Percentiles rank a stretch among this genome's conserved stretches.
Evolutionary conservation across 371 early-diverging fungal species (phyloP).

Genomic region (Blastocladiella emersonii): DNA sequence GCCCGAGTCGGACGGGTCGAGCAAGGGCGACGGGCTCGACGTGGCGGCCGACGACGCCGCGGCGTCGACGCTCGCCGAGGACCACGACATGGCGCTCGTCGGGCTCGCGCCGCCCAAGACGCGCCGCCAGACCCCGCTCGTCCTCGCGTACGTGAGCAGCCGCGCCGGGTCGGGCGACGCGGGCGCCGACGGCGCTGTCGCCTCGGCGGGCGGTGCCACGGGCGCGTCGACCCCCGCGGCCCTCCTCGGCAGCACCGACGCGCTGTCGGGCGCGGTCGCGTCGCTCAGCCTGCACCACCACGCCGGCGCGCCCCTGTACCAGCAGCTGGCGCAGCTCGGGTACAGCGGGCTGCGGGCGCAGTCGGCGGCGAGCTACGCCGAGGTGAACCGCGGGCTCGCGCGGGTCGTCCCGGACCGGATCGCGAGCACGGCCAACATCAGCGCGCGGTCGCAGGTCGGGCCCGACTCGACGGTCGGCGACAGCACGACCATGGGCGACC

Average conservation of each 20-base stretch:
- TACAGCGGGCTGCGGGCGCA: constrained; percentile 29
- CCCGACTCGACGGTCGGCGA: constrained; percentile 83
- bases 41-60: background rate
- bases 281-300: background rate
- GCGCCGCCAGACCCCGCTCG: background rate
- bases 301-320: background rate
- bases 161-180: too few species aligned
- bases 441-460: constrained; percentile 62
- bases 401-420: constrained; percentile 39
- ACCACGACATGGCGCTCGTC: background rate
- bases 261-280: background rate
- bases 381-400: constrained; percentile 59
- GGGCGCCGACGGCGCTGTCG: background rate
- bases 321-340: background rate
- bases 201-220: background rate
- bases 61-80: background rate
- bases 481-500: constrained; percentile 72
- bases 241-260: background rate
- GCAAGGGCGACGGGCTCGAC: background rate
- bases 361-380: constrained; percentile 65
- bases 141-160: background rate
- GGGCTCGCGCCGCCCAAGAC: background rate
- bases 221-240: background rate
- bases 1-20: background rate
- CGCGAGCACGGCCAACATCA: constrained; percentile 45